Conservation (phyloP, 1,284 basidiomycete species). For the Wolfiporia cocos region DNA sequence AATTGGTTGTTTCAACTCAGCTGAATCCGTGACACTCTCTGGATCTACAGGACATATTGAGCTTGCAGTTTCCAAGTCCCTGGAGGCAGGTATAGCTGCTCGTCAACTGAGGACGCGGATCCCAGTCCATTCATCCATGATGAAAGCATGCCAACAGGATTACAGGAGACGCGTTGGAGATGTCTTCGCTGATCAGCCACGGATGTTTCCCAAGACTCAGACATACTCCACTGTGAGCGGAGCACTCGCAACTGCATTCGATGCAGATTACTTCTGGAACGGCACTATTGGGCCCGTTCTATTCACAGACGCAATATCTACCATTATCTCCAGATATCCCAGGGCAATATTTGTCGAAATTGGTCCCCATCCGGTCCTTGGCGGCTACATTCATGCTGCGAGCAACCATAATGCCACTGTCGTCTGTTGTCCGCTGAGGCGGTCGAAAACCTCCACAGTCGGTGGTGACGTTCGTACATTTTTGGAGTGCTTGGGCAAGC, state of each 20-base stretch:
- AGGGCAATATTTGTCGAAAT: constrained; percentile 27
- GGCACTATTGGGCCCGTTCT: constrained; percentile 26
- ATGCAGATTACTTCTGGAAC: constrained; percentile 31
- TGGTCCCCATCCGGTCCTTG: constrained; percentile 30
- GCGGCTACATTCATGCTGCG: constrained; percentile 24
- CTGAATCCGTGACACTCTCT: constrained; percentile 28
- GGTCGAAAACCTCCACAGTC: too few relatives aligned
- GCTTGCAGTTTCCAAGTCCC: constrained; percentile 20
- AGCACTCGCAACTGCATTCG: constrained; percentile 12
- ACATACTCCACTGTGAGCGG: constrained; percentile 25
- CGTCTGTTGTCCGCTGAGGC: background rate
- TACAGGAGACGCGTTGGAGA: constrained; percentile 18
- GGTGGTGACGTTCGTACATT: too few relatives aligned
- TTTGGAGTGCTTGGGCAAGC: constrained; percentile 10
- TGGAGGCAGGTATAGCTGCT: constrained; percentile 25
- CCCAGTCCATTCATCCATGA: constrained; percentile 28
- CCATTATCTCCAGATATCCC: constrained; percentile 9
- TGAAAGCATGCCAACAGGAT: constrained; percentile 24
- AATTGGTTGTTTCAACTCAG: constrained; percentile 33
- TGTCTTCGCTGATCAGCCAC: constrained; percentile 20
- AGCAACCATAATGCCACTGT: constrained; percentile 1
- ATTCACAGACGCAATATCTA: constrained; percentile 22
- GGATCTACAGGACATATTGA: constrained; percentile 25
- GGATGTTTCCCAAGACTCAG: constrained; percentile 8
- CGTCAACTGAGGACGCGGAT: constrained; percentile 25